Evolutionary conservation across 2,329 filamentous ascomycete genomes (phyloP), one percentile per base, ranked within the genome.

Genomic region (Microdochium nivale): DNA sequence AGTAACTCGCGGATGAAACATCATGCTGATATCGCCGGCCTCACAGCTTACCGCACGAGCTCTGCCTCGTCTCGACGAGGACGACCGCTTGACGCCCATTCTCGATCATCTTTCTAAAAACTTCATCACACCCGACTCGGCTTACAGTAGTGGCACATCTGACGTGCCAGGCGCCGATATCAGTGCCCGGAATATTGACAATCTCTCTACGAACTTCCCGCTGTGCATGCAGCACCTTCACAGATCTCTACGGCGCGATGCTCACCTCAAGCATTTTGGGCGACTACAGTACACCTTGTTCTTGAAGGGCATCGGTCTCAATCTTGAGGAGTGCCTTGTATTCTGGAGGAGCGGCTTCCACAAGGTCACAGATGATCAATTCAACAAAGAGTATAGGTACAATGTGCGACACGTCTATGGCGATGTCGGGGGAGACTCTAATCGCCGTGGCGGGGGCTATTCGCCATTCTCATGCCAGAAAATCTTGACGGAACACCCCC

Each of bases 371-470:
- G 94, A 97, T 62, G 92, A 97, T 62, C 86, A 86, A 33, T 99
- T 97, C 78, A 95, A 95, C 70, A 97, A 96, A 65, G 90, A 96
- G 65, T 97, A 99, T 72, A 81, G 88, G 46, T 99, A 99, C 78
- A 97, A 99, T 66, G 82, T 97, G 53, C 87, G 91, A n/a, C 92
- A 99, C 76, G 70, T 78, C 1, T 99, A 97, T 67, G 94, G 94
- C 58, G 92, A 97, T 62, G 94, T 97, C 1, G 94, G 94, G 51
- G 92, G 92, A 53, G 92, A 97, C 68, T 78, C 84, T 21, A 96
- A 95, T 65, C 81, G 92, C 30, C 82, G 92, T 51, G 87, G 90
- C 43, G 81, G 87, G 51, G 92, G 92, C 21, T 96, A 96, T 67
- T 88, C 87, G 48, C 90, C 94, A 0, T 95, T 90, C 64, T 94